Base-by-base conservation (phyloP, 2,329 filamentous ascomycete genomes). In the Diaporthe sp. region DNA sequence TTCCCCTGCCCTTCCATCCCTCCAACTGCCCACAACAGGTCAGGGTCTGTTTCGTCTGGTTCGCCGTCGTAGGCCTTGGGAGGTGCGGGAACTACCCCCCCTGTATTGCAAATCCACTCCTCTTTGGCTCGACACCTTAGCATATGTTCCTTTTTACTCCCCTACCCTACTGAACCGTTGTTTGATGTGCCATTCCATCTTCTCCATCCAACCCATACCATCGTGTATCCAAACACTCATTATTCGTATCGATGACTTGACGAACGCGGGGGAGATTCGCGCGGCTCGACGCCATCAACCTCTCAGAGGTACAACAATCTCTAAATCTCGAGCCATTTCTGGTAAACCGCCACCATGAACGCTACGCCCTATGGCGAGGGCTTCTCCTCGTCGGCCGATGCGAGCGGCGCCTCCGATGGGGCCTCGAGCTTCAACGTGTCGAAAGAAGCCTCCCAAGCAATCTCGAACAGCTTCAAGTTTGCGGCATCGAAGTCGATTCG, bases 401-500 rank as follows among this genome's bases (percentile, higher is more conserved):
- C 42, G 61, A 61, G 35, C 45, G 66, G 57, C 47, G 47, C 64
- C 40, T 42, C 74, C 28, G 52, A 54, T 1, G 71, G 17, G 79
- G 74, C 76, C 79, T 77, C 61, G 19, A 67, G 9, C 38, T 72
- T 66, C 54, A 89, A 88, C 79, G 82, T 83, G 42, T 86, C 87
- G 8, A 84, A 85, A 30, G 57, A 64, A 33, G 55, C 68, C 52
- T 81, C 85, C 52, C 79, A 80, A 47, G 80, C 80, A 77, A 81
- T 89, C 76, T 85, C 88, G 77, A 88, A 88, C 78, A 80, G 89
- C 77, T 84, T 90, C 77, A 85, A 83, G 74, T 88, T 90, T 77
- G 85, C 86, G 40, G 85, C 87, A 22, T 87, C 87, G 76, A 90
- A 87, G 78, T 91, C 90, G 45, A 85, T 91, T 78, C 86, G 91